Evolutionary conservation across 768 basidiomycete species (phyloP).

Genomic region (Boletus bicolor): DNA sequence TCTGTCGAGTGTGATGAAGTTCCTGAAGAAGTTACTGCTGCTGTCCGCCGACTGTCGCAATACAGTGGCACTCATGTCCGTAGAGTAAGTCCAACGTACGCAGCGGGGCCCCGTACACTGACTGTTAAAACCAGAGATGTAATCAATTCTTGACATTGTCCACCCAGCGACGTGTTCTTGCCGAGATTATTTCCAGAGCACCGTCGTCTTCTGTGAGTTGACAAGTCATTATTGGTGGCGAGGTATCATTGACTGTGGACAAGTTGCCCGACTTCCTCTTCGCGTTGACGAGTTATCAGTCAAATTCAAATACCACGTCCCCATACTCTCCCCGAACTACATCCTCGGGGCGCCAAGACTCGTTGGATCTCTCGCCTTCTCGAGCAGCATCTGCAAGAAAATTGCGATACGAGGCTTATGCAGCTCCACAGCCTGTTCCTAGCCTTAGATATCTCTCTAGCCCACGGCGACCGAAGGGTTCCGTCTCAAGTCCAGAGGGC

Average conservation of each 20-base stretch:
- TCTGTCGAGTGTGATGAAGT: conserved; percentile 56
- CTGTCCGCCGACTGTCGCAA: conserved; percentile 44
- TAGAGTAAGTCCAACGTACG: conserved; percentile 40
- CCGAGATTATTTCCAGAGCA: conserved; percentile 45
- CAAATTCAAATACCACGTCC: not conserved
- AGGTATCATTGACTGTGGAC: conserved; percentile 3
- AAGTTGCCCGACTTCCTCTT: conserved; percentile 72
- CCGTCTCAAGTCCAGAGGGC: conserved; percentile 35
- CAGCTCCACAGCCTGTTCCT: conserved; percentile 51
- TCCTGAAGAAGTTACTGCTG: conserved; percentile 41
- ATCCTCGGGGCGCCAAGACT: conserved; percentile 17
- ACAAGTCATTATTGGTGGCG: not conserved
- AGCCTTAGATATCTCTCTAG: conserved; percentile 39
- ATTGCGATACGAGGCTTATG: conserved; percentile 71
- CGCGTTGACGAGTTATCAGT: conserved; percentile 42
- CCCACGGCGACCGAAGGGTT: conserved; percentile 32
- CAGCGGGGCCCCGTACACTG: not conserved
- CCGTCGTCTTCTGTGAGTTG: conserved; percentile 54
- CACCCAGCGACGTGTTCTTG: conserved; percentile 43
- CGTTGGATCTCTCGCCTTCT: conserved; percentile 18
- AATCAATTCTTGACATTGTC: conserved; percentile 58
- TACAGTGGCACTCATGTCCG: conserved; percentile 53
- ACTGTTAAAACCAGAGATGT: conserved; percentile 52
- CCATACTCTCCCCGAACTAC: conserved; percentile 9
- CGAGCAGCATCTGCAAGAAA: conserved; percentile 39